Percentiles rank a stretch among this genome's conserved stretches.
Evolutionary conservation across 2,329 filamentous ascomycete genomes (phyloP).

Genomic region (Aspergillus sp.): DNA sequence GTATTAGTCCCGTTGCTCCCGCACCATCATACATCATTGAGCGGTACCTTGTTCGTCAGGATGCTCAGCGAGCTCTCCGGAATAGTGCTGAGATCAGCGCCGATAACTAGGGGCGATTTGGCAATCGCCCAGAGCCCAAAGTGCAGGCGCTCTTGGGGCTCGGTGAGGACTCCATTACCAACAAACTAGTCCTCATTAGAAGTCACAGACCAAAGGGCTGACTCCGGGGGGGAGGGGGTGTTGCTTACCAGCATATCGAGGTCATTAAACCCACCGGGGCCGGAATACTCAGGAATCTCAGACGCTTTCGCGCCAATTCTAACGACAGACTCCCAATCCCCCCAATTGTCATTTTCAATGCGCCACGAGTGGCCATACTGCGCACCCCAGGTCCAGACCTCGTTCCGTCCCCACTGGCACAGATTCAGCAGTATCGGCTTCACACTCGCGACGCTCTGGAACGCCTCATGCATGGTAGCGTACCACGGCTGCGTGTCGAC

Average conservation of each 20-base stretch:
- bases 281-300: not conserved
- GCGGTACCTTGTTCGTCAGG: not conserved
- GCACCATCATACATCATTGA: not conserved
- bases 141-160: not conserved
- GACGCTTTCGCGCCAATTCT: not conserved
- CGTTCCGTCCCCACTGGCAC: not conserved
- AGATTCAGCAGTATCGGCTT: not conserved
- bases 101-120: not conserved
- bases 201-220: not conserved
- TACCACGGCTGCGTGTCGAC: not conserved
- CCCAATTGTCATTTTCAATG: not conserved
- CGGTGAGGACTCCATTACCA: not conserved
- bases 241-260: not conserved
- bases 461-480: not conserved
- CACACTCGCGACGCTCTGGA: not conserved
- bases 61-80: not conserved
- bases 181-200: not conserved
- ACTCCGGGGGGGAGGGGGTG: not conserved
- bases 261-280: not conserved
- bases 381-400: not conserved
- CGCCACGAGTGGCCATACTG: not conserved
- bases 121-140: not conserved
- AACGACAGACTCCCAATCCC: not conserved
- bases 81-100: not conserved
- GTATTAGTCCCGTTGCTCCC: not conserved